Percentiles rank a stretch among this genome's conserved stretches.
Conservation (phyloP, 768 basidiomycete species). For the Amanita muscaria region DNA sequence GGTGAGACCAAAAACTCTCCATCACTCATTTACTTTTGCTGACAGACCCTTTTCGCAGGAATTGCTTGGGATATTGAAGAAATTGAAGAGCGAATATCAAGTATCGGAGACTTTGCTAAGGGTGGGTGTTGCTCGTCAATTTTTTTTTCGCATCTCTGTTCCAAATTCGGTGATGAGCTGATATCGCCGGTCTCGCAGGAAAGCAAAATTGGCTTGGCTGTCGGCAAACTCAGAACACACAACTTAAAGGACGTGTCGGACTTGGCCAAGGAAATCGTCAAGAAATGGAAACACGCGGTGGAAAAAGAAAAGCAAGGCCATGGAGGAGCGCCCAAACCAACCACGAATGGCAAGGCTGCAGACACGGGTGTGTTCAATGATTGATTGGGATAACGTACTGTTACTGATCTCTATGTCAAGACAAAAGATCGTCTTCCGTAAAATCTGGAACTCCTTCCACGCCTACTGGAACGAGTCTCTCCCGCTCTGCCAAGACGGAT, state of each 20-base stretch:
- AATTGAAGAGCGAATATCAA: constrained; percentile 55
- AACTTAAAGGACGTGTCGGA: constrained; percentile 65
- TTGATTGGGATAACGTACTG: not conserved
- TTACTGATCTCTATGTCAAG: constrained; percentile 9
- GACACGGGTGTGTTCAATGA: constrained; percentile 9
- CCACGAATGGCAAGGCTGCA: constrained; percentile 24
- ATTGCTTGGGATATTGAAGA: constrained; percentile 46
- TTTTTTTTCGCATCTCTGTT: constrained; percentile 22
- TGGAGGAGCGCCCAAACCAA: constrained; percentile 12
- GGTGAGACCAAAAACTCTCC: constrained; percentile 37
- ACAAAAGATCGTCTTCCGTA: constrained; percentile 25
- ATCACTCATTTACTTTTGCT: constrained; percentile 29
- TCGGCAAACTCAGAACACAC: constrained; percentile 80
- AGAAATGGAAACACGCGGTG: constrained; percentile 85
- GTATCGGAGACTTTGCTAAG: constrained; percentile 68
- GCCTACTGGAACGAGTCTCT: constrained; percentile 19
- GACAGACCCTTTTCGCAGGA: constrained; percentile 38
- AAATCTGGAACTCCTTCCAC: constrained; percentile 33
- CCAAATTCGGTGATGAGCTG: constrained; percentile 18
- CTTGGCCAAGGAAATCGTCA: constrained; percentile 84
- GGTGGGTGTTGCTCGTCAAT: constrained; percentile 44
- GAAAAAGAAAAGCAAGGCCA: constrained; percentile 47
- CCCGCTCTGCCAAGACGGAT: constrained; percentile 63
- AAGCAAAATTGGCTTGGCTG: constrained; percentile 86
- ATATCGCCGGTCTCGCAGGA: constrained; percentile 41